Evolutionary conservation across 768 basidiomycete genomes (phyloP), one percentile per base, ranked within the genome.

Genomic region (Lentinus tigrinus): DNA sequence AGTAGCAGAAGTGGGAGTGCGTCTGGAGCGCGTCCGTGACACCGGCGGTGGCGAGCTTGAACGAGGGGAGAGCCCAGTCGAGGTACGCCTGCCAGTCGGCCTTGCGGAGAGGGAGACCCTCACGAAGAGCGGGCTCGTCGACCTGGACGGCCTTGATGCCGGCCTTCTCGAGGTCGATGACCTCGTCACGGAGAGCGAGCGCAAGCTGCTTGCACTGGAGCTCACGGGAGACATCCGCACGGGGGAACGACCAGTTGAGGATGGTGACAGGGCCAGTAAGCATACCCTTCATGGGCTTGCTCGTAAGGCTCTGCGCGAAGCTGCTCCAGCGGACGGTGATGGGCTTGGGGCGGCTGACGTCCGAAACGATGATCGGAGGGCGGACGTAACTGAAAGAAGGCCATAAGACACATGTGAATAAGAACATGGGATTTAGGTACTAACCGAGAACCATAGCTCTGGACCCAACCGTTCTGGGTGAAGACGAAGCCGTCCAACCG

Each of bases 181-280:
- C 97, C 75, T 99, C 97, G 70, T 98, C 97, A 65, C 97, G 95
- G 71, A 99, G 93, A 55, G 97, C 89, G 63, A 99, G 85, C 55
- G 97, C 97, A 65, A 99, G 86, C 75, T 99, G 97, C 82, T 95
- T 94, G 73, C 94, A 95, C 79, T 99, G 97, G 64, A 95, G 75
- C 78, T 98, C 96, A 72, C 93, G 92, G 54, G 90, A 85, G 65
- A 98, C 90, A 72, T 99, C 97, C 65, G 93, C 93, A 75, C 97
- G 96, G 70, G 97, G 97, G 95, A 99, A 99, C 34, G 97, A 98
- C 97, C 97, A 99, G 84, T 98, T 98, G 76, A 98, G 86, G 77
- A 99, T 97, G 61, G 94, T 95, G 74, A 98, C 95, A 19, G 95
- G 95, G 63, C 96, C 96, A 56, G 96, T 95, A 56, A 98, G 82